These are phyloP conservation scores for Alnus rubra DNA, from an alignment of 306 rosid genomes.

Conservation along the genomic window DNA sequence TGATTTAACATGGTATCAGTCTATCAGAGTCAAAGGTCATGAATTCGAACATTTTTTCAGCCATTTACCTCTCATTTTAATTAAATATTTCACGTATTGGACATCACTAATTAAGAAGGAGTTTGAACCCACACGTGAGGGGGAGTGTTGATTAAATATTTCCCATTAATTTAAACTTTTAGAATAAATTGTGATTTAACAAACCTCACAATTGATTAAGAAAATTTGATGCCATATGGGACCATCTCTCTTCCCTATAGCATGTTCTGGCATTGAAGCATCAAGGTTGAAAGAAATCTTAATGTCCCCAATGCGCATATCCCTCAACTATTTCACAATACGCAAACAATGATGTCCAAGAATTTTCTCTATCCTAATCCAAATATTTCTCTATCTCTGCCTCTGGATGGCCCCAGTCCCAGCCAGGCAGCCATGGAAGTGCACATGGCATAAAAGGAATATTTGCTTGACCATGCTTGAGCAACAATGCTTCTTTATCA, in stretches of 20 bases:
- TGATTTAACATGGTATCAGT: too few relatives aligned
- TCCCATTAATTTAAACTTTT: too few relatives aligned
- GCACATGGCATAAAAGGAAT: background rate
- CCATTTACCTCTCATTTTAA: too few relatives aligned
- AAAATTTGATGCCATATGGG: slow-evolving; percentile 35
- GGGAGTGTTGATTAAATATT: too few relatives aligned
- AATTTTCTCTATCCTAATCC: slow-evolving; percentile 19
- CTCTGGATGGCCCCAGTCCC: background rate
- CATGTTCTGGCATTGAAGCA: slow-evolving; percentile 24
- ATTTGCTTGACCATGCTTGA: background rate
- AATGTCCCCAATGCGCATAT: background rate
- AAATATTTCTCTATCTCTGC: slow-evolving; percentile 15
- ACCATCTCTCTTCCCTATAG: slow-evolving; percentile 32
- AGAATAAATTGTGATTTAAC: too few relatives aligned
- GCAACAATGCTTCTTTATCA: background rate
- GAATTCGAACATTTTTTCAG: too few relatives aligned
- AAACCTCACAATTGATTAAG: slow-evolving; percentile 19
- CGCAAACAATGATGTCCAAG: slow-evolving; percentile 1
- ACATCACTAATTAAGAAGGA: too few relatives aligned
- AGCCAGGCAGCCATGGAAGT: background rate
- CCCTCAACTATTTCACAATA: background rate
- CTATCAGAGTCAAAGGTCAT: too few relatives aligned
- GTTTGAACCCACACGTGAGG: too few relatives aligned
- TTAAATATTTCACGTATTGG: too few relatives aligned
- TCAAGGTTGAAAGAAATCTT: background rate